A percentile compares a stretch with the other conserved stretches of the same genome.
phyloP scores from a whole-genome alignment of 1,284 basidiomycete species.

The Ustilago shanxiensis region DNA sequence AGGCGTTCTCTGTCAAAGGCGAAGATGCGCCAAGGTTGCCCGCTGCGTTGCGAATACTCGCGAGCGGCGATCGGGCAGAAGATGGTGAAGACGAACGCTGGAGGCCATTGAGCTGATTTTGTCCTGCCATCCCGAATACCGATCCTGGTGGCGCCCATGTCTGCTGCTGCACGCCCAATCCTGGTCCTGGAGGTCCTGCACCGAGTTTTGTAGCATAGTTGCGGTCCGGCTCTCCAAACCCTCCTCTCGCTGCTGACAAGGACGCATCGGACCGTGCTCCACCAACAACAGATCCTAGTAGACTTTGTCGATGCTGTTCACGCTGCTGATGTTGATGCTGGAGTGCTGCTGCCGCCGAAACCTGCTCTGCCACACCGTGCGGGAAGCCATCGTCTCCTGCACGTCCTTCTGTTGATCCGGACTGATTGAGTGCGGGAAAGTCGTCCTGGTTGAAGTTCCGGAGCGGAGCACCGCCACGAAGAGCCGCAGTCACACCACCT shows the following conservation, averaged over 20 bases:
- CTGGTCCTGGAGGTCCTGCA: conserved; percentile 40
- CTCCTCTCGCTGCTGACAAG: conserved; percentile 62
- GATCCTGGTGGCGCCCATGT: conserved; percentile 50
- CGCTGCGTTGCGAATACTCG: conserved; percentile 42
- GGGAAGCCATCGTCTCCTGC: conserved; percentile 46
- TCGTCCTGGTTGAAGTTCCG: conserved; percentile 64
- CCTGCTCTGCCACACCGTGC: conserved; percentile 58
- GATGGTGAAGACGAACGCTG: conserved; percentile 45
- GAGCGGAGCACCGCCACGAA: conserved; percentile 44
- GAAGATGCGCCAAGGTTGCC: conserved; percentile 43
- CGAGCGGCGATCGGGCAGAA: conserved; percentile 46
- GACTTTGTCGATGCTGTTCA: conserved; percentile 57
- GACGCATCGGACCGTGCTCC: conserved; percentile 41
- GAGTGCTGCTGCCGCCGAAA: conserved; percentile 62
- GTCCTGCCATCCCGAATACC: conserved; percentile 42
- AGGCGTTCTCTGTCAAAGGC: conserved; percentile 42
- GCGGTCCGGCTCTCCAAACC: conserved; percentile 61
- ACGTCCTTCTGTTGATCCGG: conserved; percentile 35
- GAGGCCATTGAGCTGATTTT: conserved; percentile 52
- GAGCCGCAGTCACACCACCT: conserved; percentile 34
- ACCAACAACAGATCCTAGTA: conserved; percentile 49
- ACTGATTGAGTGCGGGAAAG: conserved; percentile 65
- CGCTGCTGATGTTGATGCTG: conserved; percentile 62
- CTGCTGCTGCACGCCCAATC: conserved; percentile 48
- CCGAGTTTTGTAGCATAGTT: conserved; percentile 61